Percentiles rank a stretch among this genome's conserved stretches.
Evolutionary conservation across 2,329 filamentous ascomycete genomes (phyloP).

Genomic region (Dactylellina leptospora): DNA sequence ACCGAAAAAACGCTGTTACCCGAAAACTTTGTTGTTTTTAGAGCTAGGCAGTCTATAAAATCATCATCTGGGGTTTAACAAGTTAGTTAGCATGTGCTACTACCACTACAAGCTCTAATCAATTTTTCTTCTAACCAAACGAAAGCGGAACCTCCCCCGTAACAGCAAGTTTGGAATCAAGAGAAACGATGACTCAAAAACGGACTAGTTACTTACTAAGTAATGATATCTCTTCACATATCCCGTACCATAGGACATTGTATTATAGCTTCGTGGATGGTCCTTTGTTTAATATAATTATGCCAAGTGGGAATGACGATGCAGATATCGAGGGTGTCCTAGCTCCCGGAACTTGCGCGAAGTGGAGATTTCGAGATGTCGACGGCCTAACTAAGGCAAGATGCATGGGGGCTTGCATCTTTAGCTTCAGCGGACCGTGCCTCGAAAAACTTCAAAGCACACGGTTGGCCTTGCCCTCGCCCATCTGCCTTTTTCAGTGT

Average conservation of each 20-base stretch:
- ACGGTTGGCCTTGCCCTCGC: constrained; percentile 16
- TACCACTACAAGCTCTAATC: too few species aligned
- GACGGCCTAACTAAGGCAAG: background rate
- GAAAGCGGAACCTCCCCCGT: too few species aligned
- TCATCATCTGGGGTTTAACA: background rate
- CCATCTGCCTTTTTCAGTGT: too few species aligned
- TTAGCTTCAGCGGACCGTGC: constrained; percentile 41
- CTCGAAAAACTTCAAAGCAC: constrained; percentile 15
- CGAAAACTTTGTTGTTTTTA: constrained; percentile 39
- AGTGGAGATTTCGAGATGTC: constrained; percentile 34
- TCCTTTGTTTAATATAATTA: background rate
- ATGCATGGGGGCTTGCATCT: background rate
- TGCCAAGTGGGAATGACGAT: constrained; percentile 21
- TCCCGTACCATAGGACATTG: constrained; percentile 32
- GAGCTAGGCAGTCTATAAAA: background rate
- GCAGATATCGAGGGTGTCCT: constrained; percentile 25
- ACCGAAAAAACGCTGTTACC: constrained; percentile 18
- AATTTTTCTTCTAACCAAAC: too few species aligned
- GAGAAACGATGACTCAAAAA: too few species aligned
- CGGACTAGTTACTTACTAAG: background rate
- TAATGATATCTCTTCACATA: background rate
- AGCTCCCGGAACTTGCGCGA: constrained; percentile 40
- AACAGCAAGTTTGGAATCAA: too few species aligned
- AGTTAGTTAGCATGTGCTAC: background rate
- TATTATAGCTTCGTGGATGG: background rate